phyloP scores from a whole-genome alignment of 1,139 yeast genomes.

The Eremothecium coryli region DNA sequence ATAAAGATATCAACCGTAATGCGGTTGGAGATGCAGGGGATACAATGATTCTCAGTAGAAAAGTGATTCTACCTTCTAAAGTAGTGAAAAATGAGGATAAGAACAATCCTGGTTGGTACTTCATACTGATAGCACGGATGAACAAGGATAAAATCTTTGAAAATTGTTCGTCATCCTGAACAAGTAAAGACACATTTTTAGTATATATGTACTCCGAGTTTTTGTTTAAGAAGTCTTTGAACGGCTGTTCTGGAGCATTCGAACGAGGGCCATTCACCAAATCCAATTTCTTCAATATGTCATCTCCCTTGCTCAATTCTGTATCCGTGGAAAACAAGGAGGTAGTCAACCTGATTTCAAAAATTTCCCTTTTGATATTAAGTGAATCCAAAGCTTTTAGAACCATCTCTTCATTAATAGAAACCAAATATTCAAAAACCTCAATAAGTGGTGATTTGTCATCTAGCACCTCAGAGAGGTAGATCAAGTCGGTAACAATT shows the following conservation, averaged over 20 bases:
- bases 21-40: constrained; percentile 50
- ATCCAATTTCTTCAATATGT: constrained; percentile 29
- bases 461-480: constrained; percentile 31
- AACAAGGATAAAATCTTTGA: constrained; percentile 36
- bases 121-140: constrained; percentile 34
- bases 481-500: constrained; percentile 33
- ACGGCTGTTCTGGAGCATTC: constrained; percentile 20
- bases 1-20: constrained; percentile 43
- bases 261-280: constrained; percentile 27
- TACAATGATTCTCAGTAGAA: constrained; percentile 47
- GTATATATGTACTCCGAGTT: constrained; percentile 25
- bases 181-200: constrained; percentile 22
- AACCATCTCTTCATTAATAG: constrained; percentile 36
- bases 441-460: constrained; percentile 35
- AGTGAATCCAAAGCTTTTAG: constrained; percentile 34
- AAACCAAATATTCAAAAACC: constrained; percentile 40
- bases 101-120: constrained; percentile 30
- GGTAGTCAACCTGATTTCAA: constrained; percentile 63
- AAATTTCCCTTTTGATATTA: constrained; percentile 39
- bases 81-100: constrained; percentile 31
- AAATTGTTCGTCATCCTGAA: constrained; percentile 38
- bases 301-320: constrained; percentile 16
- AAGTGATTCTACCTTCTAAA: constrained; percentile 41
- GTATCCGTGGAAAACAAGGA: constrained; percentile 36
- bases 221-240: constrained; percentile 28